Evolutionary conservation across 805 yeast species (phyloP).

Genomic region (Jamesozyma lodderae): DNA sequence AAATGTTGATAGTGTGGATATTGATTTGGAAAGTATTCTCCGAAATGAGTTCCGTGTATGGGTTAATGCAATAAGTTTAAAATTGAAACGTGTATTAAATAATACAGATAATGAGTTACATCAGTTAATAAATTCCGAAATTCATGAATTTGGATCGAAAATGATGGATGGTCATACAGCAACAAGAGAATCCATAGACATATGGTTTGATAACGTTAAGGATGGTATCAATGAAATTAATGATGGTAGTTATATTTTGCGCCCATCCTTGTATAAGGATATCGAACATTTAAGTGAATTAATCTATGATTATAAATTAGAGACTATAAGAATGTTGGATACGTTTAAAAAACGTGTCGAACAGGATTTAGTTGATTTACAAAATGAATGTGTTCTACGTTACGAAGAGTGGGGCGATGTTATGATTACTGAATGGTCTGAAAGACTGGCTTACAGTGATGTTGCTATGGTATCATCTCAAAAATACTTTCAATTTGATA

Average conservation of each 20-base stretch:
- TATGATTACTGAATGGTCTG: conserved; percentile 54
- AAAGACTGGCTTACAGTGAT: conserved; percentile 39
- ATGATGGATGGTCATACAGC: background rate
- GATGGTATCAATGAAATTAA: conserved; percentile 27
- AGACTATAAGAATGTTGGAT: background rate
- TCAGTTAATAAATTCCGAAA: background rate
- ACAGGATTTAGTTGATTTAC: conserved; percentile 15
- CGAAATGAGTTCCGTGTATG: conserved; percentile 5
- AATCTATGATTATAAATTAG: background rate
- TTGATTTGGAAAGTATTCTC: background rate
- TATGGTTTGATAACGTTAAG: no score
- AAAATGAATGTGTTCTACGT: conserved; percentile 46
- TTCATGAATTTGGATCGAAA: background rate
- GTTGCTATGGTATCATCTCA: conserved; percentile 19
- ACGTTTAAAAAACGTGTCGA: background rate
- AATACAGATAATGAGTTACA: conserved; percentile 1
- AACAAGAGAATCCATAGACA: background rate
- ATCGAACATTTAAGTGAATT: background rate
- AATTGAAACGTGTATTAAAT: background rate
- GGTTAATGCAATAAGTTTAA: conserved; percentile 2
- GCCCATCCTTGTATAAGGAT: conserved; percentile 33
- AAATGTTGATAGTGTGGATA: background rate
- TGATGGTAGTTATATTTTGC: conserved; percentile 33
- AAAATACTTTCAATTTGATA: conserved; percentile 32
- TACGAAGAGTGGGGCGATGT: conserved; percentile 68